Evolutionary conservation across 2,329 filamentous ascomycete species (phyloP), one percentile per base, ranked within the genome.

Genomic region (Cladosporium sp.): DNA sequence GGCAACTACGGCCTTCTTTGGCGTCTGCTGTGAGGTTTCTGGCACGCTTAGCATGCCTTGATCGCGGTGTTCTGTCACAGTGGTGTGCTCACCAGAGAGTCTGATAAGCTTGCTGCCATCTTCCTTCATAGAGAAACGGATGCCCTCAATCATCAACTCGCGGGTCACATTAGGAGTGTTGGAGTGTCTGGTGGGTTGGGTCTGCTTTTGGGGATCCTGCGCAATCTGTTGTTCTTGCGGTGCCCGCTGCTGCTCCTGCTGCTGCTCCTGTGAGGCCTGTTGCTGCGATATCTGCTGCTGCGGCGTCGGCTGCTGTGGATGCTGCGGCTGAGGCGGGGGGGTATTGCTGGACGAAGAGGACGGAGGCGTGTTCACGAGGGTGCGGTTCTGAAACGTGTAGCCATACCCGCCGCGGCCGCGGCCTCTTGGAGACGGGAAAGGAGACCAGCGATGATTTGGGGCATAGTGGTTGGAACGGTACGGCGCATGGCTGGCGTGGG

Each of bases 41-140:
- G 48, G 18, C 10, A 28, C 28, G 13, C 31, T 61, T 51, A 62
- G 63, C 56, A 38, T 5, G 16, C 16, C 16, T 38, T 19, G 18
- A n/a, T 14, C 8, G n/a, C 33, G 31, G 9, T 16, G 10, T 35
- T 35, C 11, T 14, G 18, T 33, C 7, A 28, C 5, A 4, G 53
- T 43, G 34, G 41, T 31, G 19, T 49, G 66, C 80, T 76, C 73
- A 93, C 89, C 86, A 63, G 82, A 78, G 56, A 85, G 71, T 65
- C 86, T 86, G 57, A 87, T 76, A 38, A 95, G 79, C 72, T 95
- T 95, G 76, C 87, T 91, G 60, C 90, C 89, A 59, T 86, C 84
- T 58, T 86, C 82, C 14, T 81, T 76, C 35, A 95, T 82, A 53
- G 78, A 76, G 66, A 93, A 95, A 28, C 80, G 80, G 49, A 92